phyloP scores from a whole-genome alignment of 2,329 filamentous ascomycete genomes.

The Xylariaceae sp. region DNA sequence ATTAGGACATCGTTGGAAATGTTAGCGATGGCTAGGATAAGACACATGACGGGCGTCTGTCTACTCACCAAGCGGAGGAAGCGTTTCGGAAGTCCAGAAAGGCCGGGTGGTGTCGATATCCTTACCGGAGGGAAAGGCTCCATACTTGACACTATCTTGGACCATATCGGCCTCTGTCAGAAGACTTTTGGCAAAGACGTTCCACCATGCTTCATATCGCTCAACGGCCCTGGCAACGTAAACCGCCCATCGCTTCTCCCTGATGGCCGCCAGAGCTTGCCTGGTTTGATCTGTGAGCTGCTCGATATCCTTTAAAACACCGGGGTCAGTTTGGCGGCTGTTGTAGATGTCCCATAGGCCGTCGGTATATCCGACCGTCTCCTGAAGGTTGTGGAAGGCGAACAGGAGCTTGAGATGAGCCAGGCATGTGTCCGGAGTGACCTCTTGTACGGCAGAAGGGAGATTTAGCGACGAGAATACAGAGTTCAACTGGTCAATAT shows the following conservation, averaged over 20 bases:
- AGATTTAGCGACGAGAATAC: conserved; percentile 37
- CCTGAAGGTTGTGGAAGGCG: conserved; percentile 61
- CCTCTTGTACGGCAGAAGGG: conserved; percentile 25
- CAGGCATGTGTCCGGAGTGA: conserved; percentile 54
- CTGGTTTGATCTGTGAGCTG: conserved; percentile 32
- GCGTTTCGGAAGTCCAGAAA: conserved; percentile 35
- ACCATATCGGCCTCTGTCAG: conserved; percentile 36
- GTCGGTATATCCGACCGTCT: conserved; percentile 60
- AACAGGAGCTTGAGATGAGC: conserved; percentile 70
- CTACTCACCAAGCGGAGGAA: conserved; percentile 54
- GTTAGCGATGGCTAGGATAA: conserved; percentile 7
- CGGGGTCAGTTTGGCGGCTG: conserved; percentile 19
- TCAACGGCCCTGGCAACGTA: conserved; percentile 64
- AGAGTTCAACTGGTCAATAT: conserved; percentile 20
- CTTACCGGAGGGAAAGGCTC: conserved; percentile 25
- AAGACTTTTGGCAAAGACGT: conserved; percentile 27
- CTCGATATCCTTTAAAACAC: conserved; percentile 5
- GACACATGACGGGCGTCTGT: background rate
- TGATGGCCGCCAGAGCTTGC: conserved; percentile 46
- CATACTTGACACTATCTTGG: conserved; percentile 24
- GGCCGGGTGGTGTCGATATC: conserved; percentile 16
- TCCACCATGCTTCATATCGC: conserved; percentile 64
- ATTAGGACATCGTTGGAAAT: conserved; percentile 59
- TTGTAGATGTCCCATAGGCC: conserved; percentile 62
- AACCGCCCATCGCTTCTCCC: conserved; percentile 69